Evolutionary conservation across 163 green algal species (phyloP).

Genomic region (Chlamydomonas reinhardtii): DNA sequence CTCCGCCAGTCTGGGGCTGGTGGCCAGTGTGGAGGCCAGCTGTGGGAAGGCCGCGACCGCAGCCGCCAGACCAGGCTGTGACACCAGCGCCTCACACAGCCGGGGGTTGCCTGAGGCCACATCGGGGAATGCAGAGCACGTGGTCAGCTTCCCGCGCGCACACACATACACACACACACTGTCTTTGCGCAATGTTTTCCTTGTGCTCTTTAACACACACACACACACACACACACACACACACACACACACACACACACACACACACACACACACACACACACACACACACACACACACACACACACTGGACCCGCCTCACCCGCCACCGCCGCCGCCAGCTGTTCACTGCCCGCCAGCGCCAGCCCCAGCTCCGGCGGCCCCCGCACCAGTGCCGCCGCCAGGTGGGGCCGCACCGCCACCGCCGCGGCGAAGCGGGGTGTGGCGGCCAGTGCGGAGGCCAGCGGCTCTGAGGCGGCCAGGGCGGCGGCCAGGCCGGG

Average conservation of each 20-base stretch:
- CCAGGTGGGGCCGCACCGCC: background rate
- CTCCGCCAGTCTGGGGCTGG: background rate
- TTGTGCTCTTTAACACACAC: too few relatives aligned
- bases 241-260: too few relatives aligned
- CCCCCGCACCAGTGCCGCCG: background rate
- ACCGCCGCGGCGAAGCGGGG: background rate
- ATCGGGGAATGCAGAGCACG: too few relatives aligned
- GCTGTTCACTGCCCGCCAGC: background rate
- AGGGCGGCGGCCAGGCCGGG: background rate
- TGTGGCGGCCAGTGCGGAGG: background rate
- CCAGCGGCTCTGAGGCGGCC: background rate
- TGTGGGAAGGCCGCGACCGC: background rate
- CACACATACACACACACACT: too few relatives aligned
- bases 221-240: too few relatives aligned
- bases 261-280: too few relatives aligned
- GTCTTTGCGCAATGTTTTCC: too few relatives aligned
- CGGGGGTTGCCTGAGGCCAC: background rate
- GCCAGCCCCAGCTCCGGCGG: background rate
- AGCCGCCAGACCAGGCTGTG: background rate
- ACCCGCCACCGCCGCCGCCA: constrained; percentile 18
- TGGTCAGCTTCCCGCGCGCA: too few relatives aligned
- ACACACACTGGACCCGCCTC: background rate
- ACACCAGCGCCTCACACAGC: background rate
- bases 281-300: too few relatives aligned
- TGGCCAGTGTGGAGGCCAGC: background rate